Evolutionary conservation across 2,329 filamentous ascomycete genomes (phyloP).

Genomic region (Fusarium annulatum): DNA sequence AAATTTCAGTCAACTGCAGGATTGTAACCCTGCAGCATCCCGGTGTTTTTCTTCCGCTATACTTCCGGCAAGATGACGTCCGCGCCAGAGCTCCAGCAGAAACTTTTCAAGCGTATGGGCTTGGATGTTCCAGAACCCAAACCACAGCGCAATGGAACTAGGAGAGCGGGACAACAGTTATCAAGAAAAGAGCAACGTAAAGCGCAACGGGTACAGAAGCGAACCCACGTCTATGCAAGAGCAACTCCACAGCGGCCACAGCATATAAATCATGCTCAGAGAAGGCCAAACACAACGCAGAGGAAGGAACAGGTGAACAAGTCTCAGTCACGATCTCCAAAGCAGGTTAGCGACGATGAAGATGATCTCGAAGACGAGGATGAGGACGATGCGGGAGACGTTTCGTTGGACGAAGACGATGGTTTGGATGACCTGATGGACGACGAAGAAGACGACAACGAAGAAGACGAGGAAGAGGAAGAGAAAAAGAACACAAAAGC

Average conservation of each 20-base stretch:
- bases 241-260: constrained; percentile 21
- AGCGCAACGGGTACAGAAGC: constrained; percentile 71
- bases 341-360: constrained; percentile 31
- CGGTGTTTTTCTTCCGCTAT: neutral
- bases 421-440: constrained; percentile 41
- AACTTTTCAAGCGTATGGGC: constrained; percentile 53
- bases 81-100: constrained; percentile 51
- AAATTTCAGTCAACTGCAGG: constrained; percentile 8
- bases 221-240: constrained; percentile 52
- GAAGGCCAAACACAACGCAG: constrained; percentile 3
- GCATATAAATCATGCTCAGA: constrained; percentile 3
- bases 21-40: neutral
- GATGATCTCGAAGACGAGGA: constrained; percentile 16
- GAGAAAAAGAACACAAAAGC: constrained; percentile 43
- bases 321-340: constrained; percentile 3
- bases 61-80: constrained; percentile 32
- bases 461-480: constrained; percentile 31
- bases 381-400: constrained; percentile 9
- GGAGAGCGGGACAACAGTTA: constrained; percentile 30
- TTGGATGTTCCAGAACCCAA: constrained; percentile 45
- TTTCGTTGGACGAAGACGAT: constrained; percentile 40
- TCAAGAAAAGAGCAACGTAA: constrained; percentile 75
- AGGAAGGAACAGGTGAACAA: constrained; percentile 1
- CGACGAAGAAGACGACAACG: constrained; percentile 34
- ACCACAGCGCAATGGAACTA: constrained; percentile 16